Percentiles rank a stretch among this genome's conserved stretches.
Evolutionary conservation across 1,284 basidiomycete genomes (phyloP).

Genomic region (Heterobasidion occidentale): DNA sequence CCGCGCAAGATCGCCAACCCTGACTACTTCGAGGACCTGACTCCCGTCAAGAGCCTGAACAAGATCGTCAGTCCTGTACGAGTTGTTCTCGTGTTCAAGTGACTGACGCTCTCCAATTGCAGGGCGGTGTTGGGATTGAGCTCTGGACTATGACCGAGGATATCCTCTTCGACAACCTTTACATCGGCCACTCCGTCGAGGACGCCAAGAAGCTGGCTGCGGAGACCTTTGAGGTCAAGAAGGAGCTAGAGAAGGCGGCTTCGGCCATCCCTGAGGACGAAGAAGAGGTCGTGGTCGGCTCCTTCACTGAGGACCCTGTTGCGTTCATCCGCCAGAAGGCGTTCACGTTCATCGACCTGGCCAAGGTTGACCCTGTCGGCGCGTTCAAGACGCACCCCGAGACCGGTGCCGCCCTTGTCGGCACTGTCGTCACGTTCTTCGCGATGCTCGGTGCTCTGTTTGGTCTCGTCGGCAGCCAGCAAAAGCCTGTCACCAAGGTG

Average conservation of each 20-base stretch:
- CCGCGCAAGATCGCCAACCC: conserved; percentile 93
- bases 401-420: conserved; percentile 71
- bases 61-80: conserved; percentile 54
- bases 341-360: conserved; percentile 66
- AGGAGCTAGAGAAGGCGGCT: conserved; percentile 52
- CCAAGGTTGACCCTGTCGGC: conserved; percentile 61
- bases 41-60: conserved; percentile 77
- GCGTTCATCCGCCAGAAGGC: conserved; percentile 75
- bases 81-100: conserved; percentile 1
- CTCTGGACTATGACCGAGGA: conserved; percentile 99
- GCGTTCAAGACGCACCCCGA: conserved; percentile 82
- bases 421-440: conserved; percentile 70
- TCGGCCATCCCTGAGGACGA: conserved; percentile 46
- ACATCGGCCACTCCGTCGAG: conserved; percentile 80
- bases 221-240: conserved; percentile 85
- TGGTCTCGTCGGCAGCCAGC: conserved; percentile 66
- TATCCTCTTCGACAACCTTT: conserved; percentile 94
- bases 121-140: conserved; percentile 93
- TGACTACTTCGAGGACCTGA: conserved; percentile 82
- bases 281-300: conserved; percentile 44
- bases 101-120: background rate
- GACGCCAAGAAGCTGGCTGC: conserved; percentile 78
- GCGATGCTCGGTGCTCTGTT: conserved; percentile 77
- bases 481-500: conserved; percentile 63
- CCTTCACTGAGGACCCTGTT: conserved; percentile 68